These are phyloP conservation scores for Cladosporium sp. DNA, from an alignment of 2,329 filamentous ascomycete genomes.

Conservation along the genomic window DNA sequence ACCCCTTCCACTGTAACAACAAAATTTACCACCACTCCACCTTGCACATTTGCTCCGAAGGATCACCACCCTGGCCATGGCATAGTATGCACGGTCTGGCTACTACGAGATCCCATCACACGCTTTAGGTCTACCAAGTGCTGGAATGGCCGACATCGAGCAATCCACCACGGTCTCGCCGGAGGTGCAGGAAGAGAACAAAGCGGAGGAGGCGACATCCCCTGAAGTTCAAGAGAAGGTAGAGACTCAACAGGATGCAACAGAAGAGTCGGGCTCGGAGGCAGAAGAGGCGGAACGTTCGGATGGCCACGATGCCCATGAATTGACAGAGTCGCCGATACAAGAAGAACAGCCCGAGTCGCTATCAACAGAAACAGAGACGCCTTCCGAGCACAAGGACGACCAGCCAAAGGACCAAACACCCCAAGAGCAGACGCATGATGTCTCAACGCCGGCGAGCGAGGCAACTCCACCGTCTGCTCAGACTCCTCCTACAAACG, in stretches of 20 bases:
- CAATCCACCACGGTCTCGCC: conserved; percentile 25
- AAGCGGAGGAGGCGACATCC: neutral
- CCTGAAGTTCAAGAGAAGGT: neutral
- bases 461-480: conserved; percentile 14
- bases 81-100: conserved; percentile 18
- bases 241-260: neutral
- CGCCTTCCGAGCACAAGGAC: neutral
- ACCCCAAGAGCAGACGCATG: neutral
- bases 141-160: conserved; percentile 34
- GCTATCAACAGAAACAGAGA: neutral
- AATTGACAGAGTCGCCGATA: conserved; percentile 18
- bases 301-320: conserved; percentile 12
- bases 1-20: neutral
- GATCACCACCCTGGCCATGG: conserved; percentile 13
- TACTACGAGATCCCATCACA: conserved; percentile 15
- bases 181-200: conserved; percentile 25
- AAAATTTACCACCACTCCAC: neutral
- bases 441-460: conserved; percentile 17
- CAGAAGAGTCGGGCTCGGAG: neutral
- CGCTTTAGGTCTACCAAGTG: conserved; percentile 29
- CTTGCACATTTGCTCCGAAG: neutral
- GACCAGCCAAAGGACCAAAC: neutral
- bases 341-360: conserved; percentile 1
- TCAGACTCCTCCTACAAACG: conserved; percentile 22
- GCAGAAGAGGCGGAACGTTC: neutral